Percentiles rank a stretch among this genome's conserved stretches.
Evolutionary conservation across 352 stramenopile species (phyloP).

Genomic region (Stramenopiles sp.): DNA sequence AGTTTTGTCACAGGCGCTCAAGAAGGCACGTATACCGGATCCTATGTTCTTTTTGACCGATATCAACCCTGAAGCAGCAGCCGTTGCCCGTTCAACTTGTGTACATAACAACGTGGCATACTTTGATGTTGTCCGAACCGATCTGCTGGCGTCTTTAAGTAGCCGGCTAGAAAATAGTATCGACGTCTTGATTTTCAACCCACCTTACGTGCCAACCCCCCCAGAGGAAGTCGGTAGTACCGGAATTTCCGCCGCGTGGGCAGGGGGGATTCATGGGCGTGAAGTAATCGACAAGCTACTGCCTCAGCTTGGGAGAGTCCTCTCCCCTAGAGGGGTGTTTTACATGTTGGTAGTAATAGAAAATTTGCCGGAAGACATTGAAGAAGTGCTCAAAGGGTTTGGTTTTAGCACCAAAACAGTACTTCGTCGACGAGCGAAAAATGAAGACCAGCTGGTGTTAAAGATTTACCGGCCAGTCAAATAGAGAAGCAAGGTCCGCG

Average conservation of each 20-base stretch:
- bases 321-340: constrained; percentile 61
- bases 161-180: constrained; percentile 34
- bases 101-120: neutral
- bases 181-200: constrained; percentile 93
- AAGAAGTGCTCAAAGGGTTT: constrained; percentile 35
- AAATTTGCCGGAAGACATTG: constrained; percentile 83
- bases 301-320: constrained; percentile 54
- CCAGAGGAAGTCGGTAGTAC: constrained; percentile 71
- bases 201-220: constrained; percentile 89
- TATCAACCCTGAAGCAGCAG: constrained; percentile 16
- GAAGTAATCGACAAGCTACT: constrained; percentile 84
- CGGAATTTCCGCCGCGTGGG: constrained; percentile 87
- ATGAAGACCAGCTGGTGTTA: constrained; percentile 9
- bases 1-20: neutral
- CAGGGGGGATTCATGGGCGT: constrained; percentile 68
- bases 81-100: constrained; percentile 23
- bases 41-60: neutral
- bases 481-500: too few relatives aligned
- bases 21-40: neutral
- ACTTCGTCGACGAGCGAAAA: neutral
- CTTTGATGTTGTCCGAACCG: constrained; percentile 6
- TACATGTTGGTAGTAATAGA: constrained; percentile 93
- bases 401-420: constrained; percentile 27
- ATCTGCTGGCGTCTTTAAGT: constrained; percentile 15
- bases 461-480: neutral